Conservation (phyloP, 2,329 filamentous ascomycete species). For the Orbilia blumenaviensis region DNA sequence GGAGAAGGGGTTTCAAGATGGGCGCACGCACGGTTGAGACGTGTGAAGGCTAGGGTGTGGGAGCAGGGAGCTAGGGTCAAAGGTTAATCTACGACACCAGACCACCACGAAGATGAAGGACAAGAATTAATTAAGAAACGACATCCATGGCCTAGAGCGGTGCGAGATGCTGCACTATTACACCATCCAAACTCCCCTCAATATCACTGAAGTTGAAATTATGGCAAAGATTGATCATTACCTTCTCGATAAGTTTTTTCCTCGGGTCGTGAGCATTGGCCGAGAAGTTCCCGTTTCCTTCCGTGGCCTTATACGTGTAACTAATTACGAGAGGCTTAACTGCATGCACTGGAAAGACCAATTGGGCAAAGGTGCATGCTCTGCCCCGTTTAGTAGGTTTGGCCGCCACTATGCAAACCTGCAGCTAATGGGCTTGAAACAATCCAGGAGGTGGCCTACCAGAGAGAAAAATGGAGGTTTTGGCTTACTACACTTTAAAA, state of each 20-base stretch:
- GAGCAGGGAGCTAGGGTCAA: constrained; percentile 31
- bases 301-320: constrained; percentile 14
- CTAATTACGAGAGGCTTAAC: constrained; percentile 31
- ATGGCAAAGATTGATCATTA: constrained; percentile 1
- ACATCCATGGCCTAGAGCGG: background rate
- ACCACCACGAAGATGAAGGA: constrained; percentile 1
- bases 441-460: constrained; percentile 51
- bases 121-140: too few relatives aligned
- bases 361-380: constrained; percentile 26
- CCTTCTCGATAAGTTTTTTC: constrained; percentile 8
- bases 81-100: constrained; percentile 30
- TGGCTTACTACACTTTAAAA: constrained; percentile 22
- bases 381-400: constrained; percentile 38
- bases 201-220: constrained; percentile 28
- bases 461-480: constrained; percentile 23
- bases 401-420: constrained; percentile 37
- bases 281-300: constrained; percentile 16
- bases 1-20: constrained; percentile 52
- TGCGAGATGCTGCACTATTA: constrained; percentile 4
- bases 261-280: background rate
- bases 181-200: constrained; percentile 7
- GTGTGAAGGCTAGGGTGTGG: constrained; percentile 49
- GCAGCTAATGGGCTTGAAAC: constrained; percentile 50
- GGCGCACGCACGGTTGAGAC: constrained; percentile 53
- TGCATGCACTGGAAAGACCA: background rate